Base-by-base conservation (phyloP, 176 grass and related monocot species). In the Eleusine indica region DNA sequence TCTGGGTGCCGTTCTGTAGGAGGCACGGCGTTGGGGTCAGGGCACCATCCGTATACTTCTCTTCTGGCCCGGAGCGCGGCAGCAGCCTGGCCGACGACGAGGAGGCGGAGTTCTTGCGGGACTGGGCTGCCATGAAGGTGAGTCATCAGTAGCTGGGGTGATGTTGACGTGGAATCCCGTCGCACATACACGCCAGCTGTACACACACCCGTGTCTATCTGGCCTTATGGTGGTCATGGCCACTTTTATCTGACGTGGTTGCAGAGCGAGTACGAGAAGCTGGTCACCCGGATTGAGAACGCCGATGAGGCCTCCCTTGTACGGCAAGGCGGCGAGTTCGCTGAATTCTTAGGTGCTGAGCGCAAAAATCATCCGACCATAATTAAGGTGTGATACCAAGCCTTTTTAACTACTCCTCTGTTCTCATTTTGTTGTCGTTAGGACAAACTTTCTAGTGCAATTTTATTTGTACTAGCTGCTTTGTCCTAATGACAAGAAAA, bases 1-100 rank as follows among this genome's bases (percentile, higher is more conserved):
- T 80, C 25, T 93, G 91, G 91, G 88, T 88, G 51, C 91, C 85
- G 11, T 93, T 93, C 75, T 90, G 88, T 83, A 86, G 37, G 82
- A 80, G 30, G 32, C 68, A 88, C 39, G 44, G 2, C 37, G 57
- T 90, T 10, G 0, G 6, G 19, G 85, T 86, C 2, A 58, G 86
- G 62, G 91, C 88, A 3, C 91, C 88, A 32, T 80, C 75, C 46
- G 66, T 71, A 28, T 94, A 88, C 70, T 90, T 94, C 88, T 71
- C 85, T 18, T 69, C 81, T 15, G 0, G 1, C 42, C 78, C 80
- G 7, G 82, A 75, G 70, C 30, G 6, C 32, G 32, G 32, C 5
- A 3, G 5, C 66, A 15, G 49, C 49, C 49, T 25, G 4, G 58
- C 32, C 19, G 40, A n/a, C 12, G 44, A 11, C 11, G 44, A 47